Evolutionary conservation across 2,329 filamentous ascomycete species (phyloP).

Genomic region (Fusarium sp.): DNA sequence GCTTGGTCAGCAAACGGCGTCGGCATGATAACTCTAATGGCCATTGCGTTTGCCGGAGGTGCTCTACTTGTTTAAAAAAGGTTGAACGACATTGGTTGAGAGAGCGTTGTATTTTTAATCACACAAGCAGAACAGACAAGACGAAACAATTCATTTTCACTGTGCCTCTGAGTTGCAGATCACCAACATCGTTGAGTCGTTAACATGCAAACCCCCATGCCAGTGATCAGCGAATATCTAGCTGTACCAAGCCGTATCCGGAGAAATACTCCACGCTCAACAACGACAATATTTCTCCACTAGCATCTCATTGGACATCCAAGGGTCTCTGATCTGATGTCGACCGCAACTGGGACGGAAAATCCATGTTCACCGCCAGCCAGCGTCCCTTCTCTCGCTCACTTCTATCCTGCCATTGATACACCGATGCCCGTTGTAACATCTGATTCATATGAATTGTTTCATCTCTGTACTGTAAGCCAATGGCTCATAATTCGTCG

Average conservation of each 20-base stretch:
- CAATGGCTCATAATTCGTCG: conserved; percentile 16
- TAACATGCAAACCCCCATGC: background rate
- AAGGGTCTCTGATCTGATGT: conserved; percentile 12
- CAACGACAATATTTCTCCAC: conserved; percentile 25
- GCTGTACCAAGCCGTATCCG: conserved; percentile 31
- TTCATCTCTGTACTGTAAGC: background rate
- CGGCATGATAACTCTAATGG: conserved; percentile 39
- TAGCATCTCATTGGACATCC: conserved; percentile 28
- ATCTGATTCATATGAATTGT: conserved; percentile 1
- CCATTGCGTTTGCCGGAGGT: conserved; percentile 46
- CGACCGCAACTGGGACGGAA: background rate
- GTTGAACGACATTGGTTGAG: background rate
- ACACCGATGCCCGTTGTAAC: background rate
- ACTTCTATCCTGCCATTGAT: background rate
- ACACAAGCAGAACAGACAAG: background rate
- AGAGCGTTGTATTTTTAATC: conserved; percentile 4
- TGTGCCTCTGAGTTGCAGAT: conserved; percentile 11
- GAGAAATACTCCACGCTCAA: conserved; percentile 29
- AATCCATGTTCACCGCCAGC: conserved; percentile 32
- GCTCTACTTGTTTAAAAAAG: conserved; percentile 43
- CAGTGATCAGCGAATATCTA: background rate
- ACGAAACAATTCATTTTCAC: background rate
- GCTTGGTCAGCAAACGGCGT: conserved; percentile 37
- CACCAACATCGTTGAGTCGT: background rate
- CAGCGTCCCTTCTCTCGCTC: conserved; percentile 7